A percentile compares a stretch with the other conserved stretches of the same genome.
Conservation (phyloP, 2,329 filamentous ascomycete species). For the Phaeoacremonium minimum region DNA sequence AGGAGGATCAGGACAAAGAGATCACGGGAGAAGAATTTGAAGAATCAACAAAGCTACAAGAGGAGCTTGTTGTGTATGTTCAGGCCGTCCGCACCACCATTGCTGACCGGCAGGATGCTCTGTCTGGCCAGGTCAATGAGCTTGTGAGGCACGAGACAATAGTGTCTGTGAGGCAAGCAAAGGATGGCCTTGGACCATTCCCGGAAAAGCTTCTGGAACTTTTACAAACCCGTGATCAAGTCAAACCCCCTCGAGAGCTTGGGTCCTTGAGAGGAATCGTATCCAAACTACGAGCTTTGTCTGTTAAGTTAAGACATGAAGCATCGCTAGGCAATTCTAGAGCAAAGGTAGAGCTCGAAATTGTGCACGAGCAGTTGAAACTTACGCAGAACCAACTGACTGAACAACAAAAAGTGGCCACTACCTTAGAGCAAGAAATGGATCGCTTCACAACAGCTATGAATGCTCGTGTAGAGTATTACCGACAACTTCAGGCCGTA, state of each 20-base stretch:
- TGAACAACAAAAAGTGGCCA: slow-evolving; percentile 44
- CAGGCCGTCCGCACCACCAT: slow-evolving; percentile 70
- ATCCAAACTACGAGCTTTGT: slow-evolving; percentile 62
- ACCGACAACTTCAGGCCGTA: slow-evolving; percentile 84
- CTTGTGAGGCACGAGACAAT: slow-evolving; percentile 71
- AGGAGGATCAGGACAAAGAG: slow-evolving; percentile 67
- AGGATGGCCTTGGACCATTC: slow-evolving; percentile 62
- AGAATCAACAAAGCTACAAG: slow-evolving; percentile 80
- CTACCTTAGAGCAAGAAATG: slow-evolving; percentile 61
- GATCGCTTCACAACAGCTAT: slow-evolving; percentile 73
- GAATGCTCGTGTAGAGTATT: slow-evolving; percentile 85
- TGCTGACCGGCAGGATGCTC: slow-evolving; percentile 71
- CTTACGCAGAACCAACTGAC: slow-evolving; percentile 50
- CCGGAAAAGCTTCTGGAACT: slow-evolving; percentile 58
- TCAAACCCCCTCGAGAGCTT: slow-evolving; percentile 44
- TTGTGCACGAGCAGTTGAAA: slow-evolving; percentile 61
- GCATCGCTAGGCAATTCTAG: slow-evolving; percentile 47
- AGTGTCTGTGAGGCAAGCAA: slow-evolving; percentile 55
- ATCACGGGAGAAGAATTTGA: slow-evolving; percentile 87
- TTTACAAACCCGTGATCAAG: slow-evolving; percentile 36
- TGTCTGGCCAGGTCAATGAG: slow-evolving; percentile 73
- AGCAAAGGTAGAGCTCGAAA: slow-evolving; percentile 56
- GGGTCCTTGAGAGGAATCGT: slow-evolving; percentile 69
- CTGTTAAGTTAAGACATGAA: slow-evolving; percentile 55
- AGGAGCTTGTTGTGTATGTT: slow-evolving; percentile 84